Base-by-base conservation (phyloP, 139 green algal species). In the Chlorella sorokiniana region DNA sequence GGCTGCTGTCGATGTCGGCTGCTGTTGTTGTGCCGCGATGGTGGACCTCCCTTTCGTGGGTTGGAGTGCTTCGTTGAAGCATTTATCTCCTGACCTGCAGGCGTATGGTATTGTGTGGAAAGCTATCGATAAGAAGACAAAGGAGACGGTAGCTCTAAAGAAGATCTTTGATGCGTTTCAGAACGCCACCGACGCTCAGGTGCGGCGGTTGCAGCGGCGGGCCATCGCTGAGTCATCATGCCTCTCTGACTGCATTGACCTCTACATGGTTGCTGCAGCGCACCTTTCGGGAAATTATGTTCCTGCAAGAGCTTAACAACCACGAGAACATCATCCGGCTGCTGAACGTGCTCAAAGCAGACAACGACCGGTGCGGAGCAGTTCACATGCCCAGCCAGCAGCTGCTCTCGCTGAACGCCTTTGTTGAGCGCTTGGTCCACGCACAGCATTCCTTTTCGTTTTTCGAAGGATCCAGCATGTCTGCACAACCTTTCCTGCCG, bases 81-180 rank as follows among this genome's bases (percentile, higher is more conserved):
- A n/a, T n/a, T n/a, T n/a, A 33, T 4, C 22, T 2, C 27, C n/a
- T 4, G 29, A 20, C 3, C 23, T 86, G 64, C 93, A 98, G 95
- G 96, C 96, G 0, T 99, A 99, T 74, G 97, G 97, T 38, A 96
- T 99, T 27, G 97, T 99, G 0, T 99, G 97, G 97, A 95, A 94
- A 63, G 95, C 96, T 0, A 77, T 98, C 1, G 96, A 98, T 82
- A 94, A 94, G 69, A 97, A 96, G 81, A 97, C 90, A 1, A 74
- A 87, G 5, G 87, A 95, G 48, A 89, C 89, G 0, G 94, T 98
- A 8, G 96, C 96, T 0, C 77, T 99, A 65, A 99, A 99, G 83
- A 99, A 99, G 81, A 98, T 99, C 33, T 99, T 99, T 76, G 96
- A 98, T 77, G 96, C 96, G 0, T 99, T 99, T 81, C 96, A 99